Percentiles rank a stretch among this genome's conserved stretches.
These are phyloP conservation scores for Psilocybe sp. DNA, from an alignment of 768 basidiomycete species.

Conservation along the genomic window DNA sequence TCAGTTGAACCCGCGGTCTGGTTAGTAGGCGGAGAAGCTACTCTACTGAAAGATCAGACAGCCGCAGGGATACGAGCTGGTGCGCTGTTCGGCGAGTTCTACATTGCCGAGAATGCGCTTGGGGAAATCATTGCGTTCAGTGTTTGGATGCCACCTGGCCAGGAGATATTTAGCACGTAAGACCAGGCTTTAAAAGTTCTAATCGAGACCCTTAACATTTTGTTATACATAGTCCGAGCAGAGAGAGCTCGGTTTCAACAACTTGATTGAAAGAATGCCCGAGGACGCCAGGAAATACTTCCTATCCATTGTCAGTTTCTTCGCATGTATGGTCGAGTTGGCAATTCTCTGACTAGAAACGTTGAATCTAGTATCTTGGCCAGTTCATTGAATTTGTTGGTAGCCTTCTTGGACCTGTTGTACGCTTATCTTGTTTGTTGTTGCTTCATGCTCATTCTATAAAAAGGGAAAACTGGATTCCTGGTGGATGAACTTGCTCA, in stretches of 20 bases:
- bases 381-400: constrained; percentile 19
- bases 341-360: not conserved
- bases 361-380: constrained; percentile 17
- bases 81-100: constrained; percentile 23
- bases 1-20: too few relatives aligned
- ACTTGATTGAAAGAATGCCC: constrained; percentile 22
- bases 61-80: constrained; percentile 23
- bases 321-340: not conserved
- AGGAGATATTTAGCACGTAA: constrained; percentile 28
- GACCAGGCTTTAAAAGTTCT: not conserved
- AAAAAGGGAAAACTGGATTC: constrained; percentile 22
- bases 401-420: constrained; percentile 18
- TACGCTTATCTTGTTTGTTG: constrained; percentile 5
- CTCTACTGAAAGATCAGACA: constrained; percentile 20
- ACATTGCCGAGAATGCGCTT: constrained; percentile 21
- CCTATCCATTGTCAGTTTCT: constrained; percentile 15
- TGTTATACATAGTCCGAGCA: constrained; percentile 18
- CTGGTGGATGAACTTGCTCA: constrained; percentile 26
- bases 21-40: constrained; percentile 21
- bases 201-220: not conserved
- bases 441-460: not conserved
- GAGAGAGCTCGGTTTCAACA: constrained; percentile 22
- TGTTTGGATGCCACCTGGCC: constrained; percentile 31
- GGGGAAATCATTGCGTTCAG: constrained; percentile 23
- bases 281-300: constrained; percentile 20